A percentile compares a stretch with the other conserved stretches of the same genome.
Conservation (phyloP, 495 filamentous ascomycete genomes). For the Annulohypoxylon stygium region DNA sequence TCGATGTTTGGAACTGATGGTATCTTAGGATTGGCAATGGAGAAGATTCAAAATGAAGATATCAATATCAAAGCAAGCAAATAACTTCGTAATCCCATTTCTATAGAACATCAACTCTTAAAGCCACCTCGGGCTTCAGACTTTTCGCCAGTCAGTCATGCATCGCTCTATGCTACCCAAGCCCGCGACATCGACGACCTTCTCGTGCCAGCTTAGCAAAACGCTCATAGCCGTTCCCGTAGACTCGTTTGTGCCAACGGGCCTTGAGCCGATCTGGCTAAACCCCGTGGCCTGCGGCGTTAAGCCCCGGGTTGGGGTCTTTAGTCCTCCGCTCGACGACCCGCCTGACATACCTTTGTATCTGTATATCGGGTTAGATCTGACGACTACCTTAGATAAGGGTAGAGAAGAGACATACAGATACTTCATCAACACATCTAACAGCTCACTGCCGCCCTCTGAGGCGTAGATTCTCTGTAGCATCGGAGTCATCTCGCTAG, state of each 20-base stretch:
- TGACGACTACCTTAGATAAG: background rate
- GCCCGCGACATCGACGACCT: slow-evolving; percentile 89
- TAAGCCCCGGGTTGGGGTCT: slow-evolving; percentile 62
- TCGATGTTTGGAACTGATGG: background rate
- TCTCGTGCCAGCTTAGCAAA: slow-evolving; percentile 94
- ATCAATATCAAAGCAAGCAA: background rate
- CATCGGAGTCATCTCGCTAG: slow-evolving; percentile 89
- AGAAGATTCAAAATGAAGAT: background rate
- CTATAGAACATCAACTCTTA: slow-evolving; percentile 5
- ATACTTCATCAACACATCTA: slow-evolving; percentile 85
- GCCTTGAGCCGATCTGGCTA: slow-evolving; percentile 80
- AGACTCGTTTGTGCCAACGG: slow-evolving; percentile 74
- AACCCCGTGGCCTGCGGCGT: slow-evolving; percentile 87
- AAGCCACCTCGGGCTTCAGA: slow-evolving; percentile 59
- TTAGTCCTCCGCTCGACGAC: slow-evolving; percentile 49
- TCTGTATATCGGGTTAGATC: slow-evolving; percentile 52
- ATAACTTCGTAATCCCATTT: slow-evolving; percentile 28
- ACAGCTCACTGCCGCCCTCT: slow-evolving; percentile 76
- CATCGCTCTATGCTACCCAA: slow-evolving; percentile 87
- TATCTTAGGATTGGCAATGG: background rate
- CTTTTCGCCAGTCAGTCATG: slow-evolving; percentile 92
- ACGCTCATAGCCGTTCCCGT: slow-evolving; percentile 93
- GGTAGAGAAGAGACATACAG: slow-evolving; percentile 60
- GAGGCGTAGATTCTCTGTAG: slow-evolving; percentile 78
- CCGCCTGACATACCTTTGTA: slow-evolving; percentile 85